Percentiles rank a stretch among this genome's conserved stretches.
phyloP scores from a whole-genome alignment of 73 alveolate species.

The Tetrahymena thermophila region DNA sequence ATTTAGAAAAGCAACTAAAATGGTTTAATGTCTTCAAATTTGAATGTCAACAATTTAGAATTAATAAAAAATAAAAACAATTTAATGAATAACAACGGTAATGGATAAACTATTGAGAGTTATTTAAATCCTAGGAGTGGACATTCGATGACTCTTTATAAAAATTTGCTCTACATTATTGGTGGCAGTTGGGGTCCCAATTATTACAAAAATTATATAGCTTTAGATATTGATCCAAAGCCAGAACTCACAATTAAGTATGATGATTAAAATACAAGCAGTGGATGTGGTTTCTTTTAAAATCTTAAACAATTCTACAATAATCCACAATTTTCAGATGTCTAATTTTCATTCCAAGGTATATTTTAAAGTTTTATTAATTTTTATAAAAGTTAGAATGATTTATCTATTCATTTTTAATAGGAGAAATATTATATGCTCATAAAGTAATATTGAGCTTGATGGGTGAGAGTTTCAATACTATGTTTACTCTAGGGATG shows the following conservation, averaged over 20 bases:
- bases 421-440: constrained; percentile 52
- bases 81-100: constrained; percentile 3
- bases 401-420: not conserved
- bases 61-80: not conserved
- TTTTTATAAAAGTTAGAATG: no score
- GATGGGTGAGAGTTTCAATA: constrained; percentile 49
- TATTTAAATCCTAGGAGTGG: constrained; percentile 83
- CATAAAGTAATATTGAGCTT: constrained; percentile 65
- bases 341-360: constrained; percentile 63
- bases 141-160: constrained; percentile 65
- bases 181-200: constrained; percentile 86
- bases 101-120: constrained; percentile 33
- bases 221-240: constrained; percentile 71
- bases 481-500: constrained; percentile 63
- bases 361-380: not conserved
- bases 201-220: constrained; percentile 57
- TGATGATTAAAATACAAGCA: not conserved
- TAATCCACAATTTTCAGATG: constrained; percentile 62
- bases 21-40: not conserved
- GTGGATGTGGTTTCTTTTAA: constrained; percentile 7
- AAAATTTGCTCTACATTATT: constrained; percentile 50
- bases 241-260: constrained; percentile 27
- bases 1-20: not conserved
- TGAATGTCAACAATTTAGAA: not conserved
- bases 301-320: constrained; percentile 47